phyloP scores from a whole-genome alignment of 306 rosid genomes.

The Dalbergia cultrata region DNA sequence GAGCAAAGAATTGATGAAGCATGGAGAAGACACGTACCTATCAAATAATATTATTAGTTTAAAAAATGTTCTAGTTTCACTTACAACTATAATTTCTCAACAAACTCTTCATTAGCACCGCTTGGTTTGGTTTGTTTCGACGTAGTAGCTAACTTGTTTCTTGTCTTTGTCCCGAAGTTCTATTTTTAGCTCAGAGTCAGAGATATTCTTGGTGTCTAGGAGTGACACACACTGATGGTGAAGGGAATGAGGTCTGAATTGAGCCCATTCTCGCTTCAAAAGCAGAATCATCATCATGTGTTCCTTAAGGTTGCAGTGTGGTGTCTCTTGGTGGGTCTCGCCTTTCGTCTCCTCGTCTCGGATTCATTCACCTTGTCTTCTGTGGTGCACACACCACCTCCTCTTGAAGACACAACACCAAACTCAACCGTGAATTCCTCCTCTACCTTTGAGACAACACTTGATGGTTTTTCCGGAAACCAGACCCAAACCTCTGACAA shows the following conservation, averaged over 20 bases:
- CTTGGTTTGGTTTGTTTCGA: slow-evolving; percentile 20
- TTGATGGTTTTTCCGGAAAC: slow-evolving; percentile 30
- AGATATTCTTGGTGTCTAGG: not conserved
- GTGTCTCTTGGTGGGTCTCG: slow-evolving; percentile 46
- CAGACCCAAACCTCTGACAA: slow-evolving; percentile 8
- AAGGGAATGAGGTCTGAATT: slow-evolving; percentile 31
- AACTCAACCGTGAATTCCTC: slow-evolving; percentile 17
- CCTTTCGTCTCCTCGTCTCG: slow-evolving; percentile 37
- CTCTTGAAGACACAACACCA: not conserved
- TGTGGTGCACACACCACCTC: slow-evolving; percentile 16
- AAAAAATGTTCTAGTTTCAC: not conserved
- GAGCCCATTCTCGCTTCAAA: slow-evolving; percentile 18
- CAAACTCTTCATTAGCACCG: not conserved
- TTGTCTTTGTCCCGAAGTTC: not conserved
- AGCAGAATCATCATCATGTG: slow-evolving; percentile 21
- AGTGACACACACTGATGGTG: slow-evolving; percentile 16
- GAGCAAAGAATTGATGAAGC: not conserved
- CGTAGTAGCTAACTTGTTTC: not conserved
- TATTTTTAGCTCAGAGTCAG: not conserved
- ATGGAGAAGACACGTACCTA: slow-evolving; percentile 1
- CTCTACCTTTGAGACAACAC: slow-evolving; percentile 11
- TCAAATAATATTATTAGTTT: not conserved
- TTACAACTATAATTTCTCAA: not conserved
- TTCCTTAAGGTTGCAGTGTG: slow-evolving; percentile 45
- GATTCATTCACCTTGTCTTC: slow-evolving; percentile 43